Evolutionary conservation across 345 rosid species (phyloP).

Genomic region (Fremontodendron californicum): DNA sequence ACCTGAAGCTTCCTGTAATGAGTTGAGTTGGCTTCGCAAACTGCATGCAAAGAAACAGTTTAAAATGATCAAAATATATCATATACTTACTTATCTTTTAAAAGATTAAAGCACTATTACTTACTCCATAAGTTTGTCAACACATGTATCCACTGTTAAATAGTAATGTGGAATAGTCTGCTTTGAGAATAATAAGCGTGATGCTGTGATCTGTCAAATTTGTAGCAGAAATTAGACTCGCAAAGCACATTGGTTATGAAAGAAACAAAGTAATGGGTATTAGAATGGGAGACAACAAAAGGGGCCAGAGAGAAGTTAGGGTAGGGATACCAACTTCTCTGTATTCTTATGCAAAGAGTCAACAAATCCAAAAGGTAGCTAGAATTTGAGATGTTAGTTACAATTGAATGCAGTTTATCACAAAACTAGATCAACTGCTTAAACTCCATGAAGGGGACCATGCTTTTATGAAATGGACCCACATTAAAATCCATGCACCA

Average conservation of each 20-base stretch:
- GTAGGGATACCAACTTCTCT: neutral
- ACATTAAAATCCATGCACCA: neutral
- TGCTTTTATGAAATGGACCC: neutral
- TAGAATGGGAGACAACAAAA: neutral
- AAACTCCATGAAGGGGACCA: neutral
- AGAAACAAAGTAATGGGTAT: neutral
- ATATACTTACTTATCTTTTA: neutral
- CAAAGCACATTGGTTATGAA: neutral
- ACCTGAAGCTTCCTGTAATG: slow-evolving; percentile 84
- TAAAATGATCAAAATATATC: slow-evolving; percentile 7
- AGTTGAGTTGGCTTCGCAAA: slow-evolving; percentile 72
- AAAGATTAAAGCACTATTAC: slow-evolving; percentile 18
- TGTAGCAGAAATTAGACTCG: slow-evolving; percentile 22
- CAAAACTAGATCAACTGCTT: neutral
- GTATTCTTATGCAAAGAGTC: neutral
- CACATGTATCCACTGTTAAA: slow-evolving; percentile 83
- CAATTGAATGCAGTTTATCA: neutral
- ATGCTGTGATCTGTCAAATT: slow-evolving; percentile 76
- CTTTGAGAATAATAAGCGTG: slow-evolving; percentile 85
- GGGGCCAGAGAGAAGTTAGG: neutral
- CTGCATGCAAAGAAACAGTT: slow-evolving; percentile 39
- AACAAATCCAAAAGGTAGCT: slow-evolving; percentile 14
- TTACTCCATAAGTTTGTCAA: slow-evolving; percentile 91
- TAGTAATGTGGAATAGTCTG: slow-evolving; percentile 98
- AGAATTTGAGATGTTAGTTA: neutral